These are phyloP conservation scores for Vaccinium myrtillus DNA, from an alignment of 148 eudicot genomes.

Conservation along the genomic window DNA sequence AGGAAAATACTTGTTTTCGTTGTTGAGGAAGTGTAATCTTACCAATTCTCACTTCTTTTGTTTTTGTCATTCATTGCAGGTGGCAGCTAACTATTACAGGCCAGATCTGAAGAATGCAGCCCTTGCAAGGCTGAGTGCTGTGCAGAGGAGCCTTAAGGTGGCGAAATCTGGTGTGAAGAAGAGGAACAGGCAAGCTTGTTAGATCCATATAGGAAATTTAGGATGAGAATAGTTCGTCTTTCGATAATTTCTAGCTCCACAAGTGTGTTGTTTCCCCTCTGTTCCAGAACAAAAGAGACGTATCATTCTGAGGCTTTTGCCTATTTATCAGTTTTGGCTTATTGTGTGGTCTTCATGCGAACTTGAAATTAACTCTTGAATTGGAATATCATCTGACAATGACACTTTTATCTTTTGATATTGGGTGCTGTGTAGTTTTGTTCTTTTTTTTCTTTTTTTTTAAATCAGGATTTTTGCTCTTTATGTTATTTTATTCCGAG, in stretches of 20 bases:
- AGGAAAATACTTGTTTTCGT: no score
- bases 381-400: no score
- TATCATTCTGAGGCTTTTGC: neutral
- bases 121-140: slow-evolving; percentile 83
- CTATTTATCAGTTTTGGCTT: neutral
- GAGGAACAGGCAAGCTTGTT: slow-evolving; percentile 82
- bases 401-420: no score
- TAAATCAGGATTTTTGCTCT: no score
- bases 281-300: neutral
- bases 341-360: no score
- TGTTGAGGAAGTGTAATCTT: neutral
- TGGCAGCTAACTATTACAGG: slow-evolving; percentile 75
- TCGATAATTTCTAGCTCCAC: neutral
- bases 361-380: no score
- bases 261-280: neutral
- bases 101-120: slow-evolving; percentile 88
- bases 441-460: no score
- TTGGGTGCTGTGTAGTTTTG: no score
- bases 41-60: neutral
- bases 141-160: slow-evolving; percentile 81
- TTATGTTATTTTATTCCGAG: no score
- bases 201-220: slow-evolving; percentile 17
- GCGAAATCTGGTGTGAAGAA: slow-evolving; percentile 90
- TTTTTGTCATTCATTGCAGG: slow-evolving; percentile 34
- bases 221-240: neutral